phyloP scores from a whole-genome alignment of 805 yeast species.

The Myxozyma lipomycoides region DNA sequence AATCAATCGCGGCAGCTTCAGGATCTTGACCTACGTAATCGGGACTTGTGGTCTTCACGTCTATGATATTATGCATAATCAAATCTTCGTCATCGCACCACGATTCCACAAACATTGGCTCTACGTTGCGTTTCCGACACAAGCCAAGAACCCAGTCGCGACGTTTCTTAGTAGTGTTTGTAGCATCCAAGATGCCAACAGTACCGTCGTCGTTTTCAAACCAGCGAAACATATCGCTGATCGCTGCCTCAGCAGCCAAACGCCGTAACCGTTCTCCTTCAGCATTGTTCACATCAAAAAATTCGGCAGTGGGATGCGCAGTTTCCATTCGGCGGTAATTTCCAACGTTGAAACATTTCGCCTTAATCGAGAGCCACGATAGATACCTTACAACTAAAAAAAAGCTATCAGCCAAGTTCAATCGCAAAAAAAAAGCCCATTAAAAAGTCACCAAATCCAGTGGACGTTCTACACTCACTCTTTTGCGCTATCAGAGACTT shows the following conservation, averaged over 20 bases:
- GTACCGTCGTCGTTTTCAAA: slow-evolving; percentile 72
- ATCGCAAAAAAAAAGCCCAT: slow-evolving; percentile 1
- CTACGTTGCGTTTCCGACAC: slow-evolving; percentile 62
- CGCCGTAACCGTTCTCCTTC: slow-evolving; percentile 61
- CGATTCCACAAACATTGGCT: slow-evolving; percentile 89
- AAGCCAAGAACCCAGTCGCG: slow-evolving; percentile 58
- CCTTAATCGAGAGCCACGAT: slow-evolving; percentile 84
- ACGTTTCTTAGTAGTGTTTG: slow-evolving; percentile 74
- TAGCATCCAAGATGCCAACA: slow-evolving; percentile 92
- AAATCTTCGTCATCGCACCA: slow-evolving; percentile 81
- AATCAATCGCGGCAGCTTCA: slow-evolving; percentile 68
- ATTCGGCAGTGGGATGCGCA: slow-evolving; percentile 67
- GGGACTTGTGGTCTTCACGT: slow-evolving; percentile 82
- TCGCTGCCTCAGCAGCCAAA: slow-evolving; percentile 68
- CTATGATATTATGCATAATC: slow-evolving; percentile 72
- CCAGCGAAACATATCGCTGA: slow-evolving; percentile 82
- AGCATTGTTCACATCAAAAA: slow-evolving; percentile 64
- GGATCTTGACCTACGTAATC: slow-evolving; percentile 69
- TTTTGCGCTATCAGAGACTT: slow-evolving; percentile 93
- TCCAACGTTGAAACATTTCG: slow-evolving; percentile 88
- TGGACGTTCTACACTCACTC: too few species aligned
- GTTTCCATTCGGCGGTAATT: slow-evolving; percentile 66
- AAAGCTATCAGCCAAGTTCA: background rate
- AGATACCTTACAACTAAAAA: slow-evolving; percentile 71
- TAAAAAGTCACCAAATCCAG: too few species aligned